These are phyloP conservation scores for Gynochthodes officinalis DNA, from an alignment of 257 asterid species.

Conservation along the genomic window DNA sequence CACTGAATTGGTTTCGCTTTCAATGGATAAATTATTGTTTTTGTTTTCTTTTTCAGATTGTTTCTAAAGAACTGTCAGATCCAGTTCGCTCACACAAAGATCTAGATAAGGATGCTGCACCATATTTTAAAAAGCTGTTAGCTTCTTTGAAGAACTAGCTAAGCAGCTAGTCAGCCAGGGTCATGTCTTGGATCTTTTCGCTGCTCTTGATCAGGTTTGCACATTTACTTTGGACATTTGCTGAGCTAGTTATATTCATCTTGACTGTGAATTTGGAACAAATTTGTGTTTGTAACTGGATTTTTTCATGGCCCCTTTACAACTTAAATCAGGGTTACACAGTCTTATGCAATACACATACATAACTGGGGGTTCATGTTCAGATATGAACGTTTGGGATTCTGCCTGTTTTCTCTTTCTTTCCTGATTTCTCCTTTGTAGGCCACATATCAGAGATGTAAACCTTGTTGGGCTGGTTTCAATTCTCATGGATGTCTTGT, in stretches of 20 bases:
- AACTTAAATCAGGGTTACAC: background rate
- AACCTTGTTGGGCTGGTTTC: background rate
- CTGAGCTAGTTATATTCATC: conserved; percentile 4
- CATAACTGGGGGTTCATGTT: background rate
- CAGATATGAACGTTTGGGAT: background rate
- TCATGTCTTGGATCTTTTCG: conserved; percentile 90
- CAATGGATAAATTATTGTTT: conserved; percentile 6
- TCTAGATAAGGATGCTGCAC: conserved; percentile 95
- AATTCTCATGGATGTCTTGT: background rate
- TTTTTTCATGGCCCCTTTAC: background rate
- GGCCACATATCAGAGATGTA: too few relatives aligned
- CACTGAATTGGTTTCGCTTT: background rate
- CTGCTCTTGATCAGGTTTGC: conserved; percentile 98
- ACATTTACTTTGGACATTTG: conserved; percentile 20
- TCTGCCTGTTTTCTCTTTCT: background rate
- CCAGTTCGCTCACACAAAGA: conserved; percentile 98
- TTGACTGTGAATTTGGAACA: background rate
- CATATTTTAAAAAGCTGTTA: conserved; percentile 79
- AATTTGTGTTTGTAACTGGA: background rate
- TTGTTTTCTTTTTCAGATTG: conserved; percentile 56
- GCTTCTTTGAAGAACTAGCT: conserved; percentile 83
- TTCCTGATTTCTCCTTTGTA: background rate
- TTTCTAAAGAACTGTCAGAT: conserved; percentile 87
- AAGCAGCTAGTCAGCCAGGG: conserved; percentile 87
- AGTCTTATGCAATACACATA: background rate